These are phyloP conservation scores for Durotheca rogersii DNA, from an alignment of 495 filamentous ascomycete species.

Conservation along the genomic window DNA sequence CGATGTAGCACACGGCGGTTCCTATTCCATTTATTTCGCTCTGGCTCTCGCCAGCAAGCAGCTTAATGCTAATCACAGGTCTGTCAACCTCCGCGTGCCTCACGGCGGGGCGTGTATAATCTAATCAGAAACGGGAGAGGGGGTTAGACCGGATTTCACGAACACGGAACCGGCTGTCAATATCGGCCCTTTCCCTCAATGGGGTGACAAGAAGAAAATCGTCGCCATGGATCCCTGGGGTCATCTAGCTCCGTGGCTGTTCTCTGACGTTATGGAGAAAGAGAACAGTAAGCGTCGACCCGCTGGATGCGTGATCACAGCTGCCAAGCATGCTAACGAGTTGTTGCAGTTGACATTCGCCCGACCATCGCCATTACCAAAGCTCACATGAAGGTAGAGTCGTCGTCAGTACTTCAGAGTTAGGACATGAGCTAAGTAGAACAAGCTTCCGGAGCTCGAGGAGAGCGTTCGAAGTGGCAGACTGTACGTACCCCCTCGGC, in stretches of 20 bases:
- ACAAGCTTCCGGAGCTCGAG: slow-evolving; percentile 78
- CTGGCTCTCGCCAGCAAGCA: slow-evolving; percentile 90
- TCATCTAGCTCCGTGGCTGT: slow-evolving; percentile 83
- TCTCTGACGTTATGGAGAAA: slow-evolving; percentile 64
- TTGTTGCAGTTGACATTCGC: slow-evolving; percentile 70
- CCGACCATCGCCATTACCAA: slow-evolving; percentile 93
- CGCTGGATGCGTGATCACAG: background rate
- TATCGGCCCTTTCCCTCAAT: slow-evolving; percentile 85
- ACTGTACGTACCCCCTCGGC: slow-evolving; percentile 45
- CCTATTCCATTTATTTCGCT: slow-evolving; percentile 96
- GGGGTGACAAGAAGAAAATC: slow-evolving; percentile 90
- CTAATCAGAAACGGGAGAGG: slow-evolving; percentile 17
- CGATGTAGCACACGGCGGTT: slow-evolving; percentile 78
- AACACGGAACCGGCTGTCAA: slow-evolving; percentile 89
- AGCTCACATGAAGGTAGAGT: slow-evolving; percentile 81
- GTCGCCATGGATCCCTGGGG: slow-evolving; percentile 97
- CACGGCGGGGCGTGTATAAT: background rate
- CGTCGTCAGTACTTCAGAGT: background rate
- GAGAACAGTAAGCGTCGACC: slow-evolving; percentile 52
- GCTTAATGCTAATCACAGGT: slow-evolving; percentile 75
- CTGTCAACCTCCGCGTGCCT: slow-evolving; percentile 7
- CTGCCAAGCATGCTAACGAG: slow-evolving; percentile 16
- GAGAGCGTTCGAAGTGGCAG: slow-evolving; percentile 78
- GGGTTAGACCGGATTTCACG: slow-evolving; percentile 73
- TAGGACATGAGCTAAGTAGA: slow-evolving; percentile 23